These are phyloP conservation scores for Lycium ferocissimum DNA, from an alignment of 257 asterid species.

Conservation along the genomic window DNA sequence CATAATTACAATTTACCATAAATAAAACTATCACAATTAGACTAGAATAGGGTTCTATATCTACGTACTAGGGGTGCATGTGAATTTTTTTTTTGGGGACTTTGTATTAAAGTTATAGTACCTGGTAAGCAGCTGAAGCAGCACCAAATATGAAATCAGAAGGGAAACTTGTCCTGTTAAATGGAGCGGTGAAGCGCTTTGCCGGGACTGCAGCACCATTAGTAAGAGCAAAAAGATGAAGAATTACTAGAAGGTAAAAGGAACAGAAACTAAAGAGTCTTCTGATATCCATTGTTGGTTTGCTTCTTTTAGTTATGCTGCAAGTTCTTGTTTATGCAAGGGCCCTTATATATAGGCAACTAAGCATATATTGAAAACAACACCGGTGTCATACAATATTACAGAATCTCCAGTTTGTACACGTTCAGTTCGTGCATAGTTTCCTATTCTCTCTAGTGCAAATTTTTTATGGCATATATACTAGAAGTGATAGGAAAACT, in stretches of 20 bases:
- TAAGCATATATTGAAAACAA: not conserved
- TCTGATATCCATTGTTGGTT: not conserved
- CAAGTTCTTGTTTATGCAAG: not conserved
- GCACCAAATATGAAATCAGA: constrained; percentile 35
- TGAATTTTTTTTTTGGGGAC: not conserved
- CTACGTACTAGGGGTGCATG: not conserved
- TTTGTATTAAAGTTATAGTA: not conserved
- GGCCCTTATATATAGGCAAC: not conserved
- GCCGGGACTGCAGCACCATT: constrained; percentile 2
- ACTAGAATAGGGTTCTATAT: too few relatives aligned
- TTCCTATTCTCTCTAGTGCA: too few relatives aligned
- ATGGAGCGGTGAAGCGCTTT: not conserved
- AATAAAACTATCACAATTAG: too few relatives aligned
- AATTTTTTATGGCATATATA: too few relatives aligned
- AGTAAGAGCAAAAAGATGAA: constrained; percentile 14
- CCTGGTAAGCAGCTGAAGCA: constrained; percentile 37
- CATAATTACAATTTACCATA: too few relatives aligned
- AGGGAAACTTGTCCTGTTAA: constrained; percentile 32
- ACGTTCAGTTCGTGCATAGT: too few relatives aligned
- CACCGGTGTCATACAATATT: too few relatives aligned
- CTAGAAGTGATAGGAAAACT: too few relatives aligned
- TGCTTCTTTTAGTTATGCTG: not conserved
- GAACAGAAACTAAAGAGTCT: not conserved
- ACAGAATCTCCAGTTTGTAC: too few relatives aligned
- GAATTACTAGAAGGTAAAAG: not conserved